Conservation (phyloP, 768 basidiomycete species). For the Psilocybe cyanescens region DNA sequence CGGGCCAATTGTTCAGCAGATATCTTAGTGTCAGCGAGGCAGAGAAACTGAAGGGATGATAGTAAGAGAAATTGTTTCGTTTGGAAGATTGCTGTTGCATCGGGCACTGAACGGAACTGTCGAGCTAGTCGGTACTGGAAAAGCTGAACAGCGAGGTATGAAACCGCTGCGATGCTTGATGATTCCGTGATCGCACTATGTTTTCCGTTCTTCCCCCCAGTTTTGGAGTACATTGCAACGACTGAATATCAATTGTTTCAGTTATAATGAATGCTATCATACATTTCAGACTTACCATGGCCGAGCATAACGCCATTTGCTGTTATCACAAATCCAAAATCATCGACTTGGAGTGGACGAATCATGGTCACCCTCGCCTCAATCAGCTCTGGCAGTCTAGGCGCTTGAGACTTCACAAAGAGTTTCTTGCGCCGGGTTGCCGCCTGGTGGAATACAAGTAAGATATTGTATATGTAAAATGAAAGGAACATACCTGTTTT, state of each 20-base stretch:
- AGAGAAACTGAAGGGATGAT: background rate
- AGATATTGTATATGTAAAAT: background rate
- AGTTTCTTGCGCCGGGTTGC: background rate
- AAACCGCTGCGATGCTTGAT: slow-evolving; percentile 26
- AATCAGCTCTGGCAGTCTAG: background rate
- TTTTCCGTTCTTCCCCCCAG: slow-evolving; percentile 30
- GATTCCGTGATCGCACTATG: slow-evolving; percentile 21
- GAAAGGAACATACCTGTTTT: slow-evolving; percentile 14
- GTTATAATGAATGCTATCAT: background rate
- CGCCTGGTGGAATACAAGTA: background rate
- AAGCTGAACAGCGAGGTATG: slow-evolving; percentile 22
- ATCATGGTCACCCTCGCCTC: slow-evolving; percentile 2
- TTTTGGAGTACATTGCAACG: slow-evolving; percentile 25
- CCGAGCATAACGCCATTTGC: background rate
- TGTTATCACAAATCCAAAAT: slow-evolving; percentile 17
- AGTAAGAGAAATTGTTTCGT: background rate
- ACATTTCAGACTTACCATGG: background rate
- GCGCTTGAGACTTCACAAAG: background rate
- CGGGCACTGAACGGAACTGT: slow-evolving; percentile 7
- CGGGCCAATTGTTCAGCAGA: background rate
- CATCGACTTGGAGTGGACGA: slow-evolving; percentile 13
- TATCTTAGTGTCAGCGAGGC: background rate
- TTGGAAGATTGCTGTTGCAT: background rate
- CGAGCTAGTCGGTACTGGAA: background rate
- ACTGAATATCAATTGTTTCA: background rate